phyloP scores from a whole-genome alignment of 176 grass and related monocot genomes.

The Eragrostis nindensis region DNA sequence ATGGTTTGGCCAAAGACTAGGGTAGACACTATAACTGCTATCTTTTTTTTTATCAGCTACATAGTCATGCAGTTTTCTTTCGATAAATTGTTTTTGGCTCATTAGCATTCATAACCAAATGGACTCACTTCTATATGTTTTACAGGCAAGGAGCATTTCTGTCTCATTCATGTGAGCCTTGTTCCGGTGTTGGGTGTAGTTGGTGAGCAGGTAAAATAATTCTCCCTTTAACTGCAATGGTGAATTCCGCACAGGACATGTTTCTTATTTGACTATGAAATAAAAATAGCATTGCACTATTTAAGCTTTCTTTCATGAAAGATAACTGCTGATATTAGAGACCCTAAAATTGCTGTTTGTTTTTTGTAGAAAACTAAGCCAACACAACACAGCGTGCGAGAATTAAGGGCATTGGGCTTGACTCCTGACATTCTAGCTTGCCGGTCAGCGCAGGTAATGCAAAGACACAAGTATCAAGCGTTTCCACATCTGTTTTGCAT shows the following conservation, averaged over 20 bases:
- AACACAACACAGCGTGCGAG: constrained; percentile 96
- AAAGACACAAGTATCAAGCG: not conserved
- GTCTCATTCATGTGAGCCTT: constrained; percentile 98
- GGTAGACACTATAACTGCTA: too few relatives aligned
- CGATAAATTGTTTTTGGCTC: not conserved
- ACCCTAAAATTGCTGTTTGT: constrained; percentile 22
- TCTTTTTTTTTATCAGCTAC: too few relatives aligned
- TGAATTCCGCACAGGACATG: constrained; percentile 3
- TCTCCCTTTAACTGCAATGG: constrained; percentile 29
- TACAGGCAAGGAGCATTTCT: constrained; percentile 95
- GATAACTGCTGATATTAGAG: not conserved
- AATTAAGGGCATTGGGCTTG: constrained; percentile 91
- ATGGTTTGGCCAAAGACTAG: constrained; percentile 17
- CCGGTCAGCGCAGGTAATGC: constrained; percentile 81
- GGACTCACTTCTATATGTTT: constrained; percentile 30
- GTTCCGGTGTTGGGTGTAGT: constrained; percentile 94
- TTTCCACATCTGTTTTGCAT: constrained; percentile 5
- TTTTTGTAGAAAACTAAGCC: constrained; percentile 96
- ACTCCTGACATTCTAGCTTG: constrained; percentile 97
- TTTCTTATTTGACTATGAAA: not conserved
- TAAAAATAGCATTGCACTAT: constrained; percentile 6
- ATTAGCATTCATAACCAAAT: constrained; percentile 10
- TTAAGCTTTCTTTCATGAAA: constrained; percentile 5
- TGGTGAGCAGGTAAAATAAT: constrained; percentile 92
- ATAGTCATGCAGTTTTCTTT: too few relatives aligned